Percentiles rank a stretch among this genome's conserved stretches.
These are phyloP conservation scores for Botryosphaeria dothidea DNA, from an alignment of 2,329 filamentous ascomycete species.

Conservation along the genomic window DNA sequence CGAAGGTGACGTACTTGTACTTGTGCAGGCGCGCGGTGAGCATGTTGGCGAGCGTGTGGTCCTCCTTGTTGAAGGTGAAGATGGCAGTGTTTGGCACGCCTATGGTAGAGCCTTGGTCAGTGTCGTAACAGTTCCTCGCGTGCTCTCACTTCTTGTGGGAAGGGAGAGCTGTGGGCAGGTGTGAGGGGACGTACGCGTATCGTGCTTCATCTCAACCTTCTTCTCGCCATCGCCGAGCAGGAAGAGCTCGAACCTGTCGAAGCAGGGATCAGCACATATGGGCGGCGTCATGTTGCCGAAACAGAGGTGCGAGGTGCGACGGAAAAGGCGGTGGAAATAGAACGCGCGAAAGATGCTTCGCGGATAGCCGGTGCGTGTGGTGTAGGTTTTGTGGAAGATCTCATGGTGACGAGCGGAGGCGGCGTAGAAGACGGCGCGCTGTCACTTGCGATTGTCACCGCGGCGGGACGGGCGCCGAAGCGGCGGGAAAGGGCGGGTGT, in stretches of 20 bases:
- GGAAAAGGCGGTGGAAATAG: not conserved
- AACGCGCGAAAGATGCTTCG: not conserved
- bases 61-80: constrained; percentile 95
- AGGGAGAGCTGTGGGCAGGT: not conserved
- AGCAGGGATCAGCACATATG: constrained; percentile 21
- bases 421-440: not conserved
- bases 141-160: too few relatives aligned
- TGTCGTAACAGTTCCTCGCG: not conserved
- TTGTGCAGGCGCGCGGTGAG: constrained; percentile 83
- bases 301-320: constrained; percentile 1
- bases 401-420: not conserved
- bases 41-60: constrained; percentile 92
- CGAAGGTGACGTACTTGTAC: constrained; percentile 81
- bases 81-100: constrained; percentile 93
- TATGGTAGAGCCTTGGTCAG: constrained; percentile 36
- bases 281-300: constrained; percentile 15
- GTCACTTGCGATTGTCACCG: not conserved
- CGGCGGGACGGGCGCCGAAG: not conserved
- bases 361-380: not conserved
- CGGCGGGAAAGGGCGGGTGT: not conserved
- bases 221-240: constrained; percentile 84
- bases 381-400: not conserved
- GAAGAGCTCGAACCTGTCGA: constrained; percentile 85
- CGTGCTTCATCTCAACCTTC: constrained; percentile 85
- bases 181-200: constrained; percentile 72